phyloP scores from a whole-genome alignment of 169 alveolate species.

The Toxoplasma gondii region DNA sequence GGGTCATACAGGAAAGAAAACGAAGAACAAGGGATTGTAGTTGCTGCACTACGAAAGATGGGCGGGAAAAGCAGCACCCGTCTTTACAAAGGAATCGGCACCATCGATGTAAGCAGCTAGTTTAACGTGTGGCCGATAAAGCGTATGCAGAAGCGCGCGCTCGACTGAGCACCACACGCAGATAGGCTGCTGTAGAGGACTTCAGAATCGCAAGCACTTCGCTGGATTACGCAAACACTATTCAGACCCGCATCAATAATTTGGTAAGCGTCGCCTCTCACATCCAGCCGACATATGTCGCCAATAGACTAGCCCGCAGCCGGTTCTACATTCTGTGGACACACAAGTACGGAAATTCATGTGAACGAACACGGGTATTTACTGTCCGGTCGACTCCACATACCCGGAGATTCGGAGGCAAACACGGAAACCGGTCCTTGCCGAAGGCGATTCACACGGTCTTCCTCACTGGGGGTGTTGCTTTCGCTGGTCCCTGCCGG shows the following conservation, averaged over 20 bases:
- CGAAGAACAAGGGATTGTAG: not conserved
- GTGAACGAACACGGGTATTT: no score
- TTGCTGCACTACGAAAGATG: slow-evolving; percentile 14
- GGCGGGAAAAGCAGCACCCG: not conserved
- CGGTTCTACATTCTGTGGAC: no score
- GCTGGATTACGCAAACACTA: no score
- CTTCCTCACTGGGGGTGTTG: not conserved
- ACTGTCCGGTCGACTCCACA: not conserved
- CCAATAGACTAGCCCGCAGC: no score
- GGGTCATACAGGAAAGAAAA: no score
- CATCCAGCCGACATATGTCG: no score
- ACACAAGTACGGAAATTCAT: no score
- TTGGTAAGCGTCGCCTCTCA: no score
- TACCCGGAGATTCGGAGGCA: slow-evolving; percentile 12
- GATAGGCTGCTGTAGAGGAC: slow-evolving; percentile 17
- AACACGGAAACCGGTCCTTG: not conserved
- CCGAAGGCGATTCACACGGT: not conserved
- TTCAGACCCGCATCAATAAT: no score
- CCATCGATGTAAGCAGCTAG: slow-evolving; percentile 4
- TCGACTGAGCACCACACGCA: not conserved
- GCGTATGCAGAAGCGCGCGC: not conserved
- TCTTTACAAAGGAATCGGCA: not conserved
- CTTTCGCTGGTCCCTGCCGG: not conserved
- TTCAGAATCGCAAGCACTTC: not conserved
- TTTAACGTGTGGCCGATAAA: slow-evolving; percentile 10